Evolutionary conservation across 495 filamentous ascomycete species (phyloP).

Genomic region (Monascus purpureus): DNA sequence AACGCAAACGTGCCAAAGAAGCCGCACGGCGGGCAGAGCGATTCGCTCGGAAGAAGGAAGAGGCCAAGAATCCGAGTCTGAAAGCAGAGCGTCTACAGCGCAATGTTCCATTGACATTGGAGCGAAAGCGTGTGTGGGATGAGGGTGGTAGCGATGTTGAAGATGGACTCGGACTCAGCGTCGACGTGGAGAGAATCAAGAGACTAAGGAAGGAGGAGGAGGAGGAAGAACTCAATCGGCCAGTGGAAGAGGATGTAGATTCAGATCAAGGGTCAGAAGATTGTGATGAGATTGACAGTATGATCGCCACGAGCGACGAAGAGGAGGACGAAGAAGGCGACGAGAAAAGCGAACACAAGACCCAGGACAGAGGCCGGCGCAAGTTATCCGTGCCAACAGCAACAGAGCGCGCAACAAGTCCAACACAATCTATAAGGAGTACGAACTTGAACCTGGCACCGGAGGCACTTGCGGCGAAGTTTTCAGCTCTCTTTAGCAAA

Average conservation of each 20-base stretch:
- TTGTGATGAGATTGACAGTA: slow-evolving; percentile 57
- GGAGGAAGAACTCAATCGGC: slow-evolving; percentile 33
- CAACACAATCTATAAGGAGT: slow-evolving; percentile 49
- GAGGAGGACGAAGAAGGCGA: slow-evolving; percentile 32
- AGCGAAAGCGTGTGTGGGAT: slow-evolving; percentile 44
- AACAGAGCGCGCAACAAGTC: slow-evolving; percentile 40
- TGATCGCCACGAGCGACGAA: slow-evolving; percentile 41
- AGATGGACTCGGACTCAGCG: slow-evolving; percentile 52
- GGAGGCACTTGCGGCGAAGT: slow-evolving; percentile 53
- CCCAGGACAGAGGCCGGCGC: slow-evolving; percentile 17
- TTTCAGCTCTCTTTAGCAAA: slow-evolving; percentile 69
- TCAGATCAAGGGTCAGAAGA: slow-evolving; percentile 28
- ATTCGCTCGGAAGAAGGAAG: slow-evolving; percentile 65
- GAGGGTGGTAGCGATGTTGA: slow-evolving; percentile 15
- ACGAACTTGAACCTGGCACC: slow-evolving; percentile 61
- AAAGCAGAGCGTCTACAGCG: slow-evolving; percentile 52
- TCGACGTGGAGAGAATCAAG: slow-evolving; percentile 68
- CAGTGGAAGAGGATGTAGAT: slow-evolving; percentile 15
- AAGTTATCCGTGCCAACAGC: slow-evolving; percentile 28
- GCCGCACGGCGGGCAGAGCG: slow-evolving; percentile 60
- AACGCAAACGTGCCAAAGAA: slow-evolving; percentile 61
- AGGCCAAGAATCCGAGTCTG: slow-evolving; percentile 69
- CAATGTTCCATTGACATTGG: slow-evolving; percentile 75
- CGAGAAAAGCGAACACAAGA: slow-evolving; percentile 28
- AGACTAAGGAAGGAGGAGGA: slow-evolving; percentile 53